phyloP scores from a whole-genome alignment of 805 yeast genomes.

The Helenozyma baotianmanensis region DNA sequence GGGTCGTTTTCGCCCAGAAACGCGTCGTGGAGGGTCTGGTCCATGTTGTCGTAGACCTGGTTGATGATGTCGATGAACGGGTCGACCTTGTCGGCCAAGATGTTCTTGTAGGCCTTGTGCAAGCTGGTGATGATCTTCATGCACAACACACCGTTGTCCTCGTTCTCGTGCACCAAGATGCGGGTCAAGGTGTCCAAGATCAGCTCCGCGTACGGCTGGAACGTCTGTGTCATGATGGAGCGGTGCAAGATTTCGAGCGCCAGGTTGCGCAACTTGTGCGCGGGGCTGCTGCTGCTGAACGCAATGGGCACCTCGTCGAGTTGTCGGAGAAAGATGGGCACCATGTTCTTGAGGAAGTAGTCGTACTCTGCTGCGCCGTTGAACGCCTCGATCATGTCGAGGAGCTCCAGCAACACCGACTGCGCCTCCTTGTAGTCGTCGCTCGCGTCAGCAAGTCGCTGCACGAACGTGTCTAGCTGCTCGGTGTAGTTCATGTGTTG shows the following conservation, averaged over 20 bases:
- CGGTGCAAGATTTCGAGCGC: slow-evolving; percentile 77
- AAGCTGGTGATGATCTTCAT: slow-evolving; percentile 82
- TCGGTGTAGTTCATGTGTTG: slow-evolving; percentile 40
- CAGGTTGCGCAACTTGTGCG: slow-evolving; percentile 72
- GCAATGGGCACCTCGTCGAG: slow-evolving; percentile 70
- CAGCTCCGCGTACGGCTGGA: slow-evolving; percentile 62
- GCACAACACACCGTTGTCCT: slow-evolving; percentile 89
- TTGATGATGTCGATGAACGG: slow-evolving; percentile 74
- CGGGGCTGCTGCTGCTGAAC: slow-evolving; percentile 59
- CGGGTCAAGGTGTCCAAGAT: slow-evolving; percentile 57
- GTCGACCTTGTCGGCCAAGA: slow-evolving; percentile 65
- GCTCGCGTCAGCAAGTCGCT: slow-evolving; percentile 52
- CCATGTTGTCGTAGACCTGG: slow-evolving; percentile 74
- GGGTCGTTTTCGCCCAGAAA: slow-evolving; percentile 38
- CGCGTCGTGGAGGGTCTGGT: slow-evolving; percentile 64
- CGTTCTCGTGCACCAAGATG: slow-evolving; percentile 74
- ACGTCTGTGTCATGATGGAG: slow-evolving; percentile 75
- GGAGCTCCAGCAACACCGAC: slow-evolving; percentile 70
- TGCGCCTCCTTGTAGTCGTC: slow-evolving; percentile 59
- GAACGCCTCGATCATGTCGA: slow-evolving; percentile 83
- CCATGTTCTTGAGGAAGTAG: slow-evolving; percentile 59
- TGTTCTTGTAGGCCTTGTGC: slow-evolving; percentile 76
- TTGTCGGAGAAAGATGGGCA: slow-evolving; percentile 65
- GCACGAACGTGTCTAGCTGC: slow-evolving; percentile 66
- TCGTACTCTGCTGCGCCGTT: slow-evolving; percentile 80